phyloP scores from a whole-genome alignment of 2,329 filamentous ascomycete genomes.

The Sporothrix globosa region DNA sequence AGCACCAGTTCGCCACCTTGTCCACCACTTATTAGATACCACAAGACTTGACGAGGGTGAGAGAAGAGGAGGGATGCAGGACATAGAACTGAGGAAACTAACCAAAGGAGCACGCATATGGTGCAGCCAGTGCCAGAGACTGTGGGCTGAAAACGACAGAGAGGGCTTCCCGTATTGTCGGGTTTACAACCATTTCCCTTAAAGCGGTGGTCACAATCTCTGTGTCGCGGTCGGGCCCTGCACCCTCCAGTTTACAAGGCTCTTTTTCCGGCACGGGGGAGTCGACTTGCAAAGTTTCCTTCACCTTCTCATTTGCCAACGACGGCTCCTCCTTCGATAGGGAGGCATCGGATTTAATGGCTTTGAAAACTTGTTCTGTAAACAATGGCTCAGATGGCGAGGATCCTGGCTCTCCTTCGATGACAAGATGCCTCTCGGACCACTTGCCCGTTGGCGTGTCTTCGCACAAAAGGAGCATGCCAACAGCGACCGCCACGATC shows the following conservation, averaged over 20 bases:
- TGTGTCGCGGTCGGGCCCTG: background rate
- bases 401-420: background rate
- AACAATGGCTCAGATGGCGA: slow-evolving; percentile 59
- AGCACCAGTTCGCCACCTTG: slow-evolving; percentile 62
- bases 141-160: slow-evolving; percentile 5
- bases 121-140: background rate
- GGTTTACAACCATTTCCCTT: background rate
- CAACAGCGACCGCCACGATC: background rate
- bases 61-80: slow-evolving; percentile 49
- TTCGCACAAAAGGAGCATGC: slow-evolving; percentile 16
- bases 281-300: background rate
- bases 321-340: background rate
- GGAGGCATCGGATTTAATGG: background rate
- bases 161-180: background rate
- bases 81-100: background rate
- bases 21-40: slow-evolving; percentile 57
- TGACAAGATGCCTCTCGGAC: slow-evolving; percentile 63
- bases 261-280: background rate
- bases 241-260: too few species aligned
- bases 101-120: slow-evolving; percentile 1
- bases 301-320: background rate
- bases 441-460: slow-evolving; percentile 84
- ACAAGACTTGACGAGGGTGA: slow-evolving; percentile 57
- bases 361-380: slow-evolving; percentile 45
- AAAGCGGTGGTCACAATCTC: background rate